Conservation (phyloP, 176 grass and related monocot genomes). For the Triticum turgidum region DNA sequence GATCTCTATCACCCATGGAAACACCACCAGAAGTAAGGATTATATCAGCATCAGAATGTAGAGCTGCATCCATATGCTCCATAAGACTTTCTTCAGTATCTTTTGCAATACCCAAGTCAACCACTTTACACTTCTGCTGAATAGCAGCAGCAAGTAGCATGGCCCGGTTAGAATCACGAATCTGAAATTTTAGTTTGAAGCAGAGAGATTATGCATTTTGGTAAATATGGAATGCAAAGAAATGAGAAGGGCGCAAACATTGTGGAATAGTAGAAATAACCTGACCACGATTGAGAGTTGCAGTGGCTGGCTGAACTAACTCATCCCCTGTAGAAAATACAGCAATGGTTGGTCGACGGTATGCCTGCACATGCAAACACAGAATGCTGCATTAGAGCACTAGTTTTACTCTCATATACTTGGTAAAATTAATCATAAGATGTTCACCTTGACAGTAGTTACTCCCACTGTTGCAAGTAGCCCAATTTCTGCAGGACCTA, state of each 20-base stretch:
- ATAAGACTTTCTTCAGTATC: slow-evolving; percentile 81
- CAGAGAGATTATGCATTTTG: background rate
- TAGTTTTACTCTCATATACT: background rate
- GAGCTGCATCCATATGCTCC: slow-evolving; percentile 63
- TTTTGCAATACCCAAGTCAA: slow-evolving; percentile 86
- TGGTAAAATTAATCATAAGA: background rate
- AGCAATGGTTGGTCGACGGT: slow-evolving; percentile 63
- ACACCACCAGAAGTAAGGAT: slow-evolving; percentile 91
- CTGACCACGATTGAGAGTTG: slow-evolving; percentile 77
- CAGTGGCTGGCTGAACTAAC: slow-evolving; percentile 66
- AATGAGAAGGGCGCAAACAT: background rate
- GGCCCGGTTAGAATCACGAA: slow-evolving; percentile 90
- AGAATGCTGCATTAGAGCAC: background rate
- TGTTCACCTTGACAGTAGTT: slow-evolving; percentile 67
- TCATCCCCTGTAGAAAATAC: slow-evolving; percentile 95
- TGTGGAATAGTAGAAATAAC: slow-evolving; percentile 44
- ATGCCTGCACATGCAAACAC: slow-evolving; percentile 49
- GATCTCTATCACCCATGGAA: slow-evolving; percentile 96
- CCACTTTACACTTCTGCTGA: slow-evolving; percentile 77
- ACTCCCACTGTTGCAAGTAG: slow-evolving; percentile 80
- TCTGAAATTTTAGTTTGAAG: slow-evolving; percentile 51
- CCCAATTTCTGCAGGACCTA: slow-evolving; percentile 87
- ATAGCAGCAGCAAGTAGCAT: slow-evolving; percentile 83
- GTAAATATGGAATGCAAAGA: background rate
- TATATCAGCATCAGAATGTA: slow-evolving; percentile 70